phyloP scores from a whole-genome alignment of 2,329 filamentous ascomycete species.

The Fusarium algeriense region DNA sequence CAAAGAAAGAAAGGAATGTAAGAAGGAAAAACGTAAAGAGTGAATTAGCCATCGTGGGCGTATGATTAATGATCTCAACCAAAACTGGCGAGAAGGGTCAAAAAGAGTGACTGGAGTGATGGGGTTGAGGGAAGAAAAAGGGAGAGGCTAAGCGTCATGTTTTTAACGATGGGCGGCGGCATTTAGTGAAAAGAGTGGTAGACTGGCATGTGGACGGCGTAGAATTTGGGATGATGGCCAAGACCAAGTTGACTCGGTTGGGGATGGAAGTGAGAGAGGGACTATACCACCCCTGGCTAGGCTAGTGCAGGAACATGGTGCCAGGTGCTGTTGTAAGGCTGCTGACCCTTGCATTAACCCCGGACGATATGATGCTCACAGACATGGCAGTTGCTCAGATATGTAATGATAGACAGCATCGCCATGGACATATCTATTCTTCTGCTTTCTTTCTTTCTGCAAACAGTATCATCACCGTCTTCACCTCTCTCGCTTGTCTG shows the following conservation, averaged over 20 bases:
- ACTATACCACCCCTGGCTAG: slow-evolving; percentile 17
- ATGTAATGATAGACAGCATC: background rate
- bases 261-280: background rate
- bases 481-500: background rate
- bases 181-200: slow-evolving; percentile 22
- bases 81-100: background rate
- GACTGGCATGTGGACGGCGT: slow-evolving; percentile 38
- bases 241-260: slow-evolving; percentile 3
- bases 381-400: background rate
- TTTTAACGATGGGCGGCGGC: slow-evolving; percentile 22
- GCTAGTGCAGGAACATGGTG: slow-evolving; percentile 26
- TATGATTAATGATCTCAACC: background rate
- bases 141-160: slow-evolving; percentile 7
- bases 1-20: slow-evolving; percentile 29
- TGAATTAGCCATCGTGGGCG: slow-evolving; percentile 41
- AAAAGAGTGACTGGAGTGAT: slow-evolving; percentile 10
- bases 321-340: slow-evolving; percentile 25
- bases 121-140: background rate
- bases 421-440: background rate
- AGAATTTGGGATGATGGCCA: slow-evolving; percentile 19
- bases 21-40: slow-evolving; percentile 39
- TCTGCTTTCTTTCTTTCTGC: fast-evolving
- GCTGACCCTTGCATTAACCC: slow-evolving; percentile 6
- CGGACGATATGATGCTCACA: background rate
- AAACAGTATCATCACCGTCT: fast-evolving